Conservation (phyloP, 306 rosid species). For the Glycine tomentella region DNA sequence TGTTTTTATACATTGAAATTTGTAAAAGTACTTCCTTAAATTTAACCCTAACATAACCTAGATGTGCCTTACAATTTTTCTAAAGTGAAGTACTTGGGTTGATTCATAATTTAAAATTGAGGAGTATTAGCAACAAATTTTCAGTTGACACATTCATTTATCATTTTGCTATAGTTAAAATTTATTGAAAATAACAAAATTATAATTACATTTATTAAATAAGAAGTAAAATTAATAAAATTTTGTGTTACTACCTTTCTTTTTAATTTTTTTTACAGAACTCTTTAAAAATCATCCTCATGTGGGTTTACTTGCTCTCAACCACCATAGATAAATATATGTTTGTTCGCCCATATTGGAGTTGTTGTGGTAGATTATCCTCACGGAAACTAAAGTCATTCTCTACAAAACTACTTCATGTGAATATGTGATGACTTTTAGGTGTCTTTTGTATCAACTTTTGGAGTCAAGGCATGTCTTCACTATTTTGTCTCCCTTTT, state of each 20-base stretch:
- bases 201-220: no score
- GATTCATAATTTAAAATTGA: not conserved
- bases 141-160: no score
- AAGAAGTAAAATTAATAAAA: no score
- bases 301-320: slow-evolving; percentile 14
- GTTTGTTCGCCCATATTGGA: not conserved
- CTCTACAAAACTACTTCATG: not conserved
- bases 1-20: no score
- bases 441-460: not conserved
- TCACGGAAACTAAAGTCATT: not conserved
- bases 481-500: not conserved
- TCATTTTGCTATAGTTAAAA: no score
- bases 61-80: not conserved
- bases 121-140: no score
- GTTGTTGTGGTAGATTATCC: not conserved
- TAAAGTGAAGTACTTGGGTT: not conserved
- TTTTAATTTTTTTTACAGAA: not conserved
- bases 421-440: not conserved
- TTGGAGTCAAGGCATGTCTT: not conserved
- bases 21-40: no score
- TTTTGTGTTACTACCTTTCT: no score
- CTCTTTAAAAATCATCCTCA: not conserved
- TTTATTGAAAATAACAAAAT: no score
- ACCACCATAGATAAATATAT: not conserved
- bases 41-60: no score